Evolutionary conservation across 202 grass and related monocot species (phyloP), one percentile per base, ranked within the genome.

Genomic region (Bolboschoenoplectus hybrid): DNA sequence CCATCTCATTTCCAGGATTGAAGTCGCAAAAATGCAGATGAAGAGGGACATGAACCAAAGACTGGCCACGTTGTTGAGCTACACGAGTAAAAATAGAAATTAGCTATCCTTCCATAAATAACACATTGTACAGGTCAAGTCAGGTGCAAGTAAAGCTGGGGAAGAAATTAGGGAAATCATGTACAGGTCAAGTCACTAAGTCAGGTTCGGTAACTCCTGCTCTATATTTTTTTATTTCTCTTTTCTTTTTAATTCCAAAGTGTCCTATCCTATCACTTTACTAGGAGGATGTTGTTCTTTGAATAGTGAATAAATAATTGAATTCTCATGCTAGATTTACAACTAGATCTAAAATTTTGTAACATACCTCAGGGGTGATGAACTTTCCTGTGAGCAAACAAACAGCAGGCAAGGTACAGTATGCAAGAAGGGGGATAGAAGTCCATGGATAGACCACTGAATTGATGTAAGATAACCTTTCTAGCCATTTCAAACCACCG

Each of bases 1-100:
- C 94, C 94, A 97, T 87, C 94, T 94, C 94, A 97, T 97, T 85
- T 97, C 94, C 11, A 97, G 90, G 55, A 97, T 97, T 60, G 92
- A 88, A 7, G 94, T 97, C 2, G 89, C 81, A 85, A 89, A 89
- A 69, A 97, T 97, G 69, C 94, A 97, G 50, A 97, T 89, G 81
- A 97, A 97, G 64, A 97, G 94, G 0, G 94, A 93, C 94, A 97
- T 90, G 69, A 94, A 97, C 94, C 94, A 97, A 74, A 97, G 85
- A 53, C 94, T 97, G 45, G 94, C 94, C 13, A 86, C 84, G 9
- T 97, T 97, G 87, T 14, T 89, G 63, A 97, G 90, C 94, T 97
- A 85, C 87, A 94, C 41, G 47, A 81, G 63, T 17, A 74, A 57
- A 57, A 79, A 9, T 36, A 79, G 7, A 20, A 61, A 80, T 80